phyloP scores from a whole-genome alignment of 2,329 filamentous ascomycete species.

The Fusarium mangiferae region DNA sequence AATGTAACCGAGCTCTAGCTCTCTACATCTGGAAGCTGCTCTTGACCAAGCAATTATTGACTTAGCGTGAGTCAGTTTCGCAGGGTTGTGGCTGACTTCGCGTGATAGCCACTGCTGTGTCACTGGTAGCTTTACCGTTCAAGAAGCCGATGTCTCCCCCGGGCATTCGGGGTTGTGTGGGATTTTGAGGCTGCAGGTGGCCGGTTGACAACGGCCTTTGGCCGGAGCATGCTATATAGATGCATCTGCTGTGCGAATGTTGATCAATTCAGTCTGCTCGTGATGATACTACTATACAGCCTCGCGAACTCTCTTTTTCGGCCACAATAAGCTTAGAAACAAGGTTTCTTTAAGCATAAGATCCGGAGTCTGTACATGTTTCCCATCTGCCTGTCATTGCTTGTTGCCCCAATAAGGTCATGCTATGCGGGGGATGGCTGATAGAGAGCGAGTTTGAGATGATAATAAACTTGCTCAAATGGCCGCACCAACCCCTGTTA shows the following conservation, averaged over 20 bases:
- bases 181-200: constrained; percentile 24
- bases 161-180: constrained; percentile 34
- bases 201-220: neutral
- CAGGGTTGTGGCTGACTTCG: constrained; percentile 18
- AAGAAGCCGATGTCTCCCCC: constrained; percentile 13
- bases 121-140: neutral
- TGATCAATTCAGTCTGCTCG: neutral
- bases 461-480: constrained; percentile 56
- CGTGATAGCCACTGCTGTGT: constrained; percentile 6
- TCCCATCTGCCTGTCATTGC: neutral
- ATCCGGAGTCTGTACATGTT: neutral
- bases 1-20: constrained; percentile 15
- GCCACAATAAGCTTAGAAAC: neutral
- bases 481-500: constrained; percentile 45
- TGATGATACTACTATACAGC: no score
- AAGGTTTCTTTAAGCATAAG: neutral
- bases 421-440: constrained; percentile 25
- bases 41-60: constrained; percentile 8
- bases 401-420: neutral
- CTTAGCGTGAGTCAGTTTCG: constrained; percentile 38
- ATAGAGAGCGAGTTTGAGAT: constrained; percentile 27
- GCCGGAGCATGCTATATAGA: neutral
- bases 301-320: neutral
- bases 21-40: constrained; percentile 12
- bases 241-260: neutral